Evolutionary conservation across 345 rosid species (phyloP).

Genomic region (Populus simonii): DNA sequence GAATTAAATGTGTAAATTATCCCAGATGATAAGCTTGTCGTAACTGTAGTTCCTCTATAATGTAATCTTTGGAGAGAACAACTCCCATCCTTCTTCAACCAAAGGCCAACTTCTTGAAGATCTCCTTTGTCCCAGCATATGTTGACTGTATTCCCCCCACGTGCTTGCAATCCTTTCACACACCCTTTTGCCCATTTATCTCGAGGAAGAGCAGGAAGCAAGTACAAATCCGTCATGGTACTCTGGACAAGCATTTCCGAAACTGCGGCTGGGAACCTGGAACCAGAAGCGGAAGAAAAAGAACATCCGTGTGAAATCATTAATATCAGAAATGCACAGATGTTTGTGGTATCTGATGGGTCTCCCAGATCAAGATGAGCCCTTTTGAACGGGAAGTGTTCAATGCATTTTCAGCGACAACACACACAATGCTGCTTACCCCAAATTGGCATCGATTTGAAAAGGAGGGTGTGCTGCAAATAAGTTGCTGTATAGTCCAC

Average conservation of each 20-base stretch:
- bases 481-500: conserved; percentile 84
- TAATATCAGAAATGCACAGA: background rate
- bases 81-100: conserved; percentile 30
- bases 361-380: background rate
- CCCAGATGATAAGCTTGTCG: conserved; percentile 39
- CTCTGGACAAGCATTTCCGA: conserved; percentile 92
- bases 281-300: conserved; percentile 7
- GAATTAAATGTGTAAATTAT: conserved; percentile 46
- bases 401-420: background rate
- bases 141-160: conserved; percentile 65
- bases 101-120: conserved; percentile 59
- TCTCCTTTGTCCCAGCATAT: conserved; percentile 68
- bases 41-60: conserved; percentile 47
- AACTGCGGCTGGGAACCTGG: conserved; percentile 72
- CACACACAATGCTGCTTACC: conserved; percentile 42
- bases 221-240: conserved; percentile 53
- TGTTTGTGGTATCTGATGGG: background rate
- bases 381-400: background rate
- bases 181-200: conserved; percentile 76
- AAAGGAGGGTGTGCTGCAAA: conserved; percentile 96
- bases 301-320: background rate
- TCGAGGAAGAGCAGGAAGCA: conserved; percentile 82
- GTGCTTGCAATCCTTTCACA: conserved; percentile 73
- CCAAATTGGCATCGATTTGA: conserved; percentile 91
- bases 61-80: conserved; percentile 38